Evolutionary conservation across 2,329 filamentous ascomycete genomes (phyloP), one percentile per base, ranked within the genome.

Genomic region (Paraphaeosphaeria sporulosa): DNA sequence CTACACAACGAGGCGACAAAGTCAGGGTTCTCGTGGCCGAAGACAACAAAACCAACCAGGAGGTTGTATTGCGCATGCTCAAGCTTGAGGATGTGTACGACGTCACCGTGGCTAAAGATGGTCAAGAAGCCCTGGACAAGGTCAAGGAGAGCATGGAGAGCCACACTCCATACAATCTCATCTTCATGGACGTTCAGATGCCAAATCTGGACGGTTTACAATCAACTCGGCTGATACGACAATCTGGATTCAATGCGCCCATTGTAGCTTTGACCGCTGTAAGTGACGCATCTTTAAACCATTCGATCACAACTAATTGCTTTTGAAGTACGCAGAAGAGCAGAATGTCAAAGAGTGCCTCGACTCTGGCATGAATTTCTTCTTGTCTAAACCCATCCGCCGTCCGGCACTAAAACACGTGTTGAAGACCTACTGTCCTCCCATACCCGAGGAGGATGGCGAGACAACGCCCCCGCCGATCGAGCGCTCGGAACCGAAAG

Each of bases 181-280:
- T 97, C 64, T 95, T 97, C 73, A 97, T 97, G 94, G 94, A 97
- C 70, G 90, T 97, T 8, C 92, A 87, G 69, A 97, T 97, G 94
- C 94, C 94, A 3, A 96, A 95, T 64, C 85, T 97, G 15, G 93
- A 97, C 71, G 94, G 94, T 1, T 81, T 97, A 25, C 90, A 97
- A 74, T 94, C 90, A 49, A 97, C 94, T 0, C 86, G 90, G 10
- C 82, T 96, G 36, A 97, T 97, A 68, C 87, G 94, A 7, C 83
- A 93, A 74, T 91, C 94, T 82, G 94, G 94, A 1, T 97, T 95
- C 78, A 88, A 86, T 12, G 90, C 91, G 1, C 94, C 94, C 0
- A 97, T 97, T 62, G 93, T 97, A 15, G 94, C 94, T 0, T 80
- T 97, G 47, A 96, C 93, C 12, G 94, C 94, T 17, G 91, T 94